Base-by-base conservation (phyloP, 2,329 filamentous ascomycete genomes). In the Aspergillus bombycis region DNA sequence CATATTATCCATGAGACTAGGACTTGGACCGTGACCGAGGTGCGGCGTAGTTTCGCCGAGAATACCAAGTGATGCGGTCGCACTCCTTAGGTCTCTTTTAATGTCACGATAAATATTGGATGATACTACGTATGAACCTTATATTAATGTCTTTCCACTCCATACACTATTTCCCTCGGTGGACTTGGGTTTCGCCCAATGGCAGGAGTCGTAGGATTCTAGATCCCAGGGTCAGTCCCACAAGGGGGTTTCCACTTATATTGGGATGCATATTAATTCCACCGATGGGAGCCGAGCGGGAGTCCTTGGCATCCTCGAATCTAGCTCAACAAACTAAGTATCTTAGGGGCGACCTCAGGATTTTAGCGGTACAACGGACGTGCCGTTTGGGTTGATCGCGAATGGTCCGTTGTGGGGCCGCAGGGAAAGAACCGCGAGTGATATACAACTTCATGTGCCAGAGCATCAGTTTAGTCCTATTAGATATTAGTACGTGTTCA, bases 1-100 rank as follows among this genome's bases (percentile, higher is more conserved):
- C 62, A 65, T 8, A 75, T 75, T n/a, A 74, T 75, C 50, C 62
- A 65, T 11, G 70, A 74, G 58, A 68, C 64, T 8, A 68, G 67
- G 38, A 72, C 69, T 7, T 73, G 68, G 67, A 63, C 67, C 1
- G 67, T 73, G 30, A 70, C 69, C 10, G 70, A 68, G 52, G 66
- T 57, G 32, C 62, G 41, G 50, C 54, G 58, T 23, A 57, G 41
- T 57, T 57, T 30, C 23, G 38, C 32, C 26, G 48, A 38, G 36
- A 38, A 52, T 48, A 38, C 56, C 46, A 28, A 26, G 9, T 48
- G 11, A 41, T 9, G 38, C 19, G 38, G 38, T 10, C 8, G 38
- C 38, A n/a, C 7, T 41, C 6, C 16, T 41, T 41, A n/a, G 38
- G 7, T 19, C 7, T 41, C 19, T 41, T 19, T 41, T 41, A 41